phyloP scores from a whole-genome alignment of 73 alveolate genomes.

The Paramecium octaurelia region DNA sequence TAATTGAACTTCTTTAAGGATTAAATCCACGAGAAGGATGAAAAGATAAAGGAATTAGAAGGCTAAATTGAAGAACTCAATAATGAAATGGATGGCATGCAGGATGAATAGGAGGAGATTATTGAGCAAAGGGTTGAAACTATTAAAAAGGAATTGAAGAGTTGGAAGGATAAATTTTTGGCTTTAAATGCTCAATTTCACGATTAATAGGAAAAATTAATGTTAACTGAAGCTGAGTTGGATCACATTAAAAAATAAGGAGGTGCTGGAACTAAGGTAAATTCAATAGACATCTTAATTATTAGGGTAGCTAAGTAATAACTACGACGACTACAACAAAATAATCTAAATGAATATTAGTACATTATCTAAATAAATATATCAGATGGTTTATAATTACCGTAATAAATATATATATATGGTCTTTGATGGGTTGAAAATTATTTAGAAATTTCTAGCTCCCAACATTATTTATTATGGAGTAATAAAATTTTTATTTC shows the following conservation, averaged over 20 bases:
- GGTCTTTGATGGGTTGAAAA: neutral
- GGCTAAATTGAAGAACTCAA: neutral
- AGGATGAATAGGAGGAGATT: neutral
- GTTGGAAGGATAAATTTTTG: conserved; percentile 32
- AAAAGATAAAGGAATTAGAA: neutral
- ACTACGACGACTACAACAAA: neutral
- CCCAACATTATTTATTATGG: neutral
- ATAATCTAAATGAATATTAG: neutral
- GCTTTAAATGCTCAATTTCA: conserved; percentile 1
- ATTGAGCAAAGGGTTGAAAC: neutral
- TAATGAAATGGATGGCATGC: neutral
- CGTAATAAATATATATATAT: no score
- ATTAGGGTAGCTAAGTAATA: neutral
- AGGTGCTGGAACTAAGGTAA: neutral
- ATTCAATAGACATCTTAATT: neutral
- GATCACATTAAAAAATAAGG: conserved; percentile 5
- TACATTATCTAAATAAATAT: neutral
- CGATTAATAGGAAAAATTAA: neutral
- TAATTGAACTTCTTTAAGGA: neutral
- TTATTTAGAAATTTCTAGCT: neutral
- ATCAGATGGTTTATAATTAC: neutral
- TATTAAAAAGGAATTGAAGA: neutral
- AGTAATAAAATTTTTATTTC: neutral
- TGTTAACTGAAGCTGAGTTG: conserved; percentile 27
- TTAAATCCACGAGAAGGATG: neutral